Evolutionary conservation across 169 alveolate species (phyloP), one percentile per base, ranked within the genome.

Genomic region (Cryptosporidium meleagridis): DNA sequence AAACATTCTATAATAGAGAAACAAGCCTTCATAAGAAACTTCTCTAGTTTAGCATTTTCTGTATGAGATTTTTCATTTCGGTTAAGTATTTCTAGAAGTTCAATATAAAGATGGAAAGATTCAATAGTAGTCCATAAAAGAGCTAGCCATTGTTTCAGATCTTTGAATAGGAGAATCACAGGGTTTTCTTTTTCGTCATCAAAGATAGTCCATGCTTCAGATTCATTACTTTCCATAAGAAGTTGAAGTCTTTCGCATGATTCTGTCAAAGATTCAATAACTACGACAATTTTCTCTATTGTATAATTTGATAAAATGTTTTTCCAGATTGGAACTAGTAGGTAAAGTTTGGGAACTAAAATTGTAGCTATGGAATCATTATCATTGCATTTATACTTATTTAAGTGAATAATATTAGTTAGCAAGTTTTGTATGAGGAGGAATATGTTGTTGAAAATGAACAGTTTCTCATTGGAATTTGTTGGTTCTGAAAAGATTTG

Each of bases 121-220:
- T 35, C 75, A 18, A 80, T 26, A 35, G 75, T 31, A 29, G 53
- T 62, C 75, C 80, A 80, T 2, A 80, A 18, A 2, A 65, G 37
- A 61, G 52, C 69, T n/a, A 80, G 33, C 69, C 80, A 62, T 26
- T 44, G 73, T 29, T 80, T 80, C 1, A 80, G 18, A 41, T 65
- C 75, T 9, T 62, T 62, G 16, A 80, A 65, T 44, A 80, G 52
- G 7, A 80, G 29, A 1, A 80, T 37, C 1, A 65, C 37, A 37
- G 89, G 89, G 59, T 80, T 80, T 26, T 80, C 89, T 29, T 65
- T 48, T 29, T 80, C 75, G 14, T 80, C 87, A 4, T 80, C 80
- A 65, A 44, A 62, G n/a, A 80, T 31, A 2, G 21, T 31, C 48
- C 31, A 48, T 0, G 41, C 9, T 37, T 67, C 39, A 31, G 44